A percentile compares a stretch with the other conserved stretches of the same genome.
phyloP scores from a whole-genome alignment of 345 rosid genomes.

The Dovyalis caffra region DNA sequence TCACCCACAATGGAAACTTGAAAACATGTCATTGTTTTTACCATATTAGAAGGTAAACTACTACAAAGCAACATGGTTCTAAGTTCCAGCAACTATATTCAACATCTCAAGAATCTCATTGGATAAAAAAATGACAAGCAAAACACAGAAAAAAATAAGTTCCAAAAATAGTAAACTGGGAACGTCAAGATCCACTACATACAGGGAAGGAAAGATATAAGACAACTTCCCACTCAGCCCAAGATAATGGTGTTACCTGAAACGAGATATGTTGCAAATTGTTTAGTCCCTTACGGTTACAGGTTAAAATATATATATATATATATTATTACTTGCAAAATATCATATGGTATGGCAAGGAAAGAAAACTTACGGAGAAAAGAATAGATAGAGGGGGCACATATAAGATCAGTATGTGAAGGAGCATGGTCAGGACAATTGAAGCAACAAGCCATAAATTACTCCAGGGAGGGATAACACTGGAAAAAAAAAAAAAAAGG shows the following conservation, averaged over 20 bases:
- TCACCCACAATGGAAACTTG: background rate
- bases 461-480: slow-evolving; percentile 97
- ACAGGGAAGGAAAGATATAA: slow-evolving; percentile 97
- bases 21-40: background rate
- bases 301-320: background rate
- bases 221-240: slow-evolving; percentile 84
- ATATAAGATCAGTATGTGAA: slow-evolving; percentile 79
- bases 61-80: background rate
- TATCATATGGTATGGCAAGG: slow-evolving; percentile 7
- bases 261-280: slow-evolving; percentile 25
- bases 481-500: slow-evolving; percentile 40
- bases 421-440: slow-evolving; percentile 84
- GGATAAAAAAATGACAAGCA: background rate
- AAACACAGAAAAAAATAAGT: background rate
- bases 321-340: background rate
- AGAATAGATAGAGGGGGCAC: slow-evolving; percentile 83
- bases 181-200: slow-evolving; percentile 26
- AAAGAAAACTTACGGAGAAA: slow-evolving; percentile 77
- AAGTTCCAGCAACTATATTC: background rate
- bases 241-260: slow-evolving; percentile 94
- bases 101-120: background rate
- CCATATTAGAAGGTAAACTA: background rate
- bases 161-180: background rate
- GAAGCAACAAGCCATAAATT: slow-evolving; percentile 96
- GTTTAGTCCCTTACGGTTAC: slow-evolving; percentile 10